Percentiles rank a stretch among this genome's conserved stretches.
These are phyloP conservation scores for Thymus quinquecostatus DNA, from an alignment of 257 asterid species.

Conservation along the genomic window DNA sequence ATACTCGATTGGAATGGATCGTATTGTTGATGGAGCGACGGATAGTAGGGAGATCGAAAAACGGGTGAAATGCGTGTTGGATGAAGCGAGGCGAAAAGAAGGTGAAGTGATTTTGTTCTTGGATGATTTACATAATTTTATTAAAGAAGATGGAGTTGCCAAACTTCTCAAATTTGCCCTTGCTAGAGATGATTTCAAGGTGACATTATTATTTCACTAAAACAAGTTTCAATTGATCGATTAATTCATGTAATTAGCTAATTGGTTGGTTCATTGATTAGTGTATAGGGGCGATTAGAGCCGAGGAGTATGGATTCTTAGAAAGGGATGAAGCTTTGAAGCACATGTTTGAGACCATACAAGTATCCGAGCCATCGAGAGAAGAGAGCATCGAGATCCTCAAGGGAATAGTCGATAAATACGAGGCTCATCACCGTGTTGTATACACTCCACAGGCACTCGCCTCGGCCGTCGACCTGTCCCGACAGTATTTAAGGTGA, in stretches of 20 bases:
- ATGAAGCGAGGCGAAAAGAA: not conserved
- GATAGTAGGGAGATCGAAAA: not conserved
- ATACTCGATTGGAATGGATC: not conserved
- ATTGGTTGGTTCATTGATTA: too few relatives aligned
- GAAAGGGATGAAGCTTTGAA: not conserved
- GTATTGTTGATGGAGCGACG: not conserved
- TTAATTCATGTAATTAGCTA: too few relatives aligned
- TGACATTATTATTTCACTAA: too few relatives aligned
- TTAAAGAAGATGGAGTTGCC: not conserved
- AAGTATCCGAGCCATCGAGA: not conserved
- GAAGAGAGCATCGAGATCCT: not conserved
- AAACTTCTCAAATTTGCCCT: not conserved
- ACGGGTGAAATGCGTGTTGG: not conserved
- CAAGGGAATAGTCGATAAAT: not conserved
- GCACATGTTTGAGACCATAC: not conserved
- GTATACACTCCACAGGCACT: not conserved
- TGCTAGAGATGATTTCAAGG: not conserved
- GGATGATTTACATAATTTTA: not conserved
- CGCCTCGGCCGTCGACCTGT: not conserved
- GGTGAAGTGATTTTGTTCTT: not conserved
- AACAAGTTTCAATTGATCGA: too few relatives aligned
- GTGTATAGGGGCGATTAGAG: not conserved
- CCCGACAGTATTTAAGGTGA: not conserved
- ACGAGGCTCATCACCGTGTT: not conserved
- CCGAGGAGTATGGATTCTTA: not conserved